These are phyloP conservation scores for Leishmania martiniquensis DNA, from an alignment of 208 protist genomes.

Conservation along the genomic window DNA sequence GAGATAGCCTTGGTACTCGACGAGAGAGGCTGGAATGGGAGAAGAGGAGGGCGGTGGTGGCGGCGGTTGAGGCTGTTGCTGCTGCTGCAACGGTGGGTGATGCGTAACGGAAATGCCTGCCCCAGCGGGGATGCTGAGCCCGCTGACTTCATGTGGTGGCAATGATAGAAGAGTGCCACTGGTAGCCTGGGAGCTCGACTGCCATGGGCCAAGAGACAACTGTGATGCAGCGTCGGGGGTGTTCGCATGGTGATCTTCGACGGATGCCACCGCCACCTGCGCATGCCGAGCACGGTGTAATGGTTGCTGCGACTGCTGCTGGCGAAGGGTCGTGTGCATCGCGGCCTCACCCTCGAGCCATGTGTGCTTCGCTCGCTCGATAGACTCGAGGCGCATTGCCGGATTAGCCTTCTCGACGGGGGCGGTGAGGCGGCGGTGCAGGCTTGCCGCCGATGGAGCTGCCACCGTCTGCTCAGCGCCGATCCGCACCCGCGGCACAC, in stretches of 20 bases:
- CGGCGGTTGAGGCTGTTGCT: constrained; percentile 9
- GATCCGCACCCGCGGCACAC: not conserved
- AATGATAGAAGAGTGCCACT: not conserved
- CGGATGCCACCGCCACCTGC: not conserved
- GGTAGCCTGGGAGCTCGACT: not conserved
- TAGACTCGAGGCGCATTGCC: constrained; percentile 1
- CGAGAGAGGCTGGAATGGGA: constrained; percentile 32
- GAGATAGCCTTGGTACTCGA: constrained; percentile 33
- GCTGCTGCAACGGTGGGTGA: not conserved
- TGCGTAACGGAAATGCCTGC: not conserved
- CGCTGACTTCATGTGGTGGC: not conserved
- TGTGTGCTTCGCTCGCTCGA: not conserved
- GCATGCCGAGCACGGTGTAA: not conserved
- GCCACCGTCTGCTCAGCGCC: not conserved
- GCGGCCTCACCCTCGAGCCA: not conserved
- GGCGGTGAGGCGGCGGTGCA: not conserved
- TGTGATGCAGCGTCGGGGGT: not conserved
- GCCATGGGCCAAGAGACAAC: not conserved
- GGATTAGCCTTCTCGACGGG: not conserved
- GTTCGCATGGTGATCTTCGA: not conserved
- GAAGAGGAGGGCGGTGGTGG: constrained; percentile 29
- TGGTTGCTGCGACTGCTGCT: not conserved
- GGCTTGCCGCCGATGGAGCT: not conserved
- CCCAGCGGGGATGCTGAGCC: not conserved
- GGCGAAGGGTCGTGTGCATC: not conserved